phyloP scores from a whole-genome alignment of 345 rosid species.

The Eucalyptus sp. region DNA sequence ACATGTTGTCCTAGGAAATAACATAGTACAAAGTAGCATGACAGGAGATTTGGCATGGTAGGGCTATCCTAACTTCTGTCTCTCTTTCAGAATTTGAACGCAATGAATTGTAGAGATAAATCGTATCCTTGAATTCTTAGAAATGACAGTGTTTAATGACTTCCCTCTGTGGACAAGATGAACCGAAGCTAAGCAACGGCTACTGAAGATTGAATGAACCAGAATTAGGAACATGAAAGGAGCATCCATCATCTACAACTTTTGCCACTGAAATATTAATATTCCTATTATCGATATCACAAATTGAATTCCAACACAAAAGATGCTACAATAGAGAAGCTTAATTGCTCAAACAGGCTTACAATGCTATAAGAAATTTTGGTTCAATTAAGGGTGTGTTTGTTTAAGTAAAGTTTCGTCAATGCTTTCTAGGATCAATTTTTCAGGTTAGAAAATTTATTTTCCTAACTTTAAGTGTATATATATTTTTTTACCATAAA shows the following conservation, averaged over 20 bases:
- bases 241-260: background rate
- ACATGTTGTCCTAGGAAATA: background rate
- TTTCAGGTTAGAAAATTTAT: too few relatives aligned
- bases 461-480: background rate
- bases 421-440: too few relatives aligned
- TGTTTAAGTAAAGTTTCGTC: too few relatives aligned
- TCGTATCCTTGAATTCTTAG: background rate
- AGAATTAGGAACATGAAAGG: background rate
- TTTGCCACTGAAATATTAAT: background rate
- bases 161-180: background rate
- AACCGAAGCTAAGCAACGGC: background rate
- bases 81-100: background rate
- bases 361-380: background rate
- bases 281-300: background rate
- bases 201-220: background rate
- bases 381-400: background rate
- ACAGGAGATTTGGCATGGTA: background rate
- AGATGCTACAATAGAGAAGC: background rate
- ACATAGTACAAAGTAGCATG: background rate
- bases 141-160: background rate
- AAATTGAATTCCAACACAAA: background rate
- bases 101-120: background rate
- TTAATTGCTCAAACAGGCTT: background rate
- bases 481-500: too few relatives aligned
- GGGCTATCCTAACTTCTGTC: background rate